Evolutionary conservation across 2,329 filamentous ascomycete genomes (phyloP), one percentile per base, ranked within the genome.

Genomic region (Colletotrichum spaethianum): DNA sequence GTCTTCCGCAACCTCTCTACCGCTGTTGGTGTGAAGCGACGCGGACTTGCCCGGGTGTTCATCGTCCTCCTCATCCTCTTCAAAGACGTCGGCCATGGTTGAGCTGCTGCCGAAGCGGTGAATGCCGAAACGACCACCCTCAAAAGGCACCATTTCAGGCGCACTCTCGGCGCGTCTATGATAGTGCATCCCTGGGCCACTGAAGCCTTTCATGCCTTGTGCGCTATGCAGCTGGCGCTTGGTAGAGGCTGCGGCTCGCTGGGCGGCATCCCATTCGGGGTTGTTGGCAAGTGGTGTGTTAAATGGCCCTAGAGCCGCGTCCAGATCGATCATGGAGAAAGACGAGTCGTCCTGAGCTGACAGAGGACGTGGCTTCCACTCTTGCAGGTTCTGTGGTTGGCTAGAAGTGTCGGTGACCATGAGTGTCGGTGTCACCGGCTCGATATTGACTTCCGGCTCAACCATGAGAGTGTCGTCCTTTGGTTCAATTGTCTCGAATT

Each of bases 271-370:
- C 87, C 92, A 93, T 72, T 92, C 90, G 2, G 89, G 84, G 70
- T 91, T 91, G 14, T 86, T 86, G 40, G 85, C 85, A 2, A 91
- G 84, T 33, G 93, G 93, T 0, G 95, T 97, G 77, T 97, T 96
- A 82, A 98, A 97, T 0, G 96, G 95, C 1, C 95, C 95, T 1
- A 98, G 87, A 33, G 96, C 96, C 23, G 95, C 96, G 83, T 99
- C 96, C 52, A 99, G 85, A 80, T 99, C 96, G 74, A 99, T 97
- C 81, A 98, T 93, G 9, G 93, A 92, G 78, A 91, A 94, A 63
- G 92, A 88, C 3, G 89, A 81, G 57, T 92, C 90, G 11, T 90
- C 86, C 2, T 81, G 81, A 52, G 76, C 82, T 73, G 78, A 79
- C 36, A 81, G 26, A 23, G 72, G 81, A 48, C 80, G 71, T 75